phyloP scores from a whole-genome alignment of 441 rosid genomes.

The Populus hybrid region DNA sequence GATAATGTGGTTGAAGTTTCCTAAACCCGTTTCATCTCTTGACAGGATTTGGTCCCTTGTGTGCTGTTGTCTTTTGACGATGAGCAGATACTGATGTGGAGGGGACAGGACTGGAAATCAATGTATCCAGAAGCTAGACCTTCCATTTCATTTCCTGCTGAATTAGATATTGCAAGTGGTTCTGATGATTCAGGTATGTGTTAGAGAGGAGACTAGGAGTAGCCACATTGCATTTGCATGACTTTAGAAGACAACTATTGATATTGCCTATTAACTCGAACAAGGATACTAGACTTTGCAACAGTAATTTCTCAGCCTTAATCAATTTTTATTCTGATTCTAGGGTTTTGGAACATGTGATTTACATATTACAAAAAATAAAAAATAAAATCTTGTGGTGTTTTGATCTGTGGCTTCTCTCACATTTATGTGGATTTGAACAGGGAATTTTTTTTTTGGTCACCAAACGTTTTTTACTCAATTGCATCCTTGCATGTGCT shows the following conservation, averaged over 20 bases:
- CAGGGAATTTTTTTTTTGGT: too few species aligned
- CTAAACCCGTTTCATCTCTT: conserved; percentile 1
- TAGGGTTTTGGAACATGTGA: background rate
- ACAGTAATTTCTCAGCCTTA: background rate
- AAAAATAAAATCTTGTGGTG: too few species aligned
- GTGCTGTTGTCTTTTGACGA: conserved; percentile 85
- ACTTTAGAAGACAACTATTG: background rate
- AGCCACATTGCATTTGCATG: background rate
- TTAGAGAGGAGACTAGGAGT: background rate
- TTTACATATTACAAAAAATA: background rate
- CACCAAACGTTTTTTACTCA: too few species aligned
- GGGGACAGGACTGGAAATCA: conserved; percentile 81
- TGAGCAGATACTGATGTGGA: conserved; percentile 89
- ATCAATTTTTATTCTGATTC: too few species aligned
- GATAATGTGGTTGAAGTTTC: background rate
- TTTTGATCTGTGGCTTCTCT: too few species aligned
- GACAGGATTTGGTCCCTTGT: conserved; percentile 87
- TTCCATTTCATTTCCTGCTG: conserved; percentile 28
- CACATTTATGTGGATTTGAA: too few species aligned
- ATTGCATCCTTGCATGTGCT: too few species aligned
- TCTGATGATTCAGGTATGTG: conserved; percentile 41
- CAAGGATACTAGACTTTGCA: background rate
- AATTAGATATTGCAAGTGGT: conserved; percentile 23
- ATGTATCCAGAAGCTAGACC: conserved; percentile 38
- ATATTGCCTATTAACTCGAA: background rate